Percentiles rank a stretch among this genome's conserved stretches.
These are phyloP conservation scores for Apostasia ramifera DNA, from an alignment of 106 monocot genomes.

Conservation along the genomic window DNA sequence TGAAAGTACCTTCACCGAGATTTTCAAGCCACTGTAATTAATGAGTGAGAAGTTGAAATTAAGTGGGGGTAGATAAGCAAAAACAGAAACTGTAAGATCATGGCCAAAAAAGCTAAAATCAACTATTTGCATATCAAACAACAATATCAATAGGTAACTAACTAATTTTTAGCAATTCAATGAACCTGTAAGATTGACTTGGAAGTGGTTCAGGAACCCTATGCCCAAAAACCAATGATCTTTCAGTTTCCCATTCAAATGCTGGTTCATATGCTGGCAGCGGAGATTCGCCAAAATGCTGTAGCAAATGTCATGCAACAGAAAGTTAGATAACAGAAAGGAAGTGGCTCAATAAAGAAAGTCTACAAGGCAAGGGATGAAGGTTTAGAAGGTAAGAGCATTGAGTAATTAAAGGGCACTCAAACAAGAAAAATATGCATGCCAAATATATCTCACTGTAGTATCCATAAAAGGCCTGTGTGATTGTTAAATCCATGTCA, in stretches of 20 bases:
- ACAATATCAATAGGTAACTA: background rate
- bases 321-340: background rate
- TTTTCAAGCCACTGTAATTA: slow-evolving; percentile 70
- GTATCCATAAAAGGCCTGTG: background rate
- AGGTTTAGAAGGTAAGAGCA: background rate
- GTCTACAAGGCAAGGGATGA: background rate
- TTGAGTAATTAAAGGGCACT: too few relatives aligned
- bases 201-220: slow-evolving; percentile 59
- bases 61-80: background rate
- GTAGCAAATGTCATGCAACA: slow-evolving; percentile 11
- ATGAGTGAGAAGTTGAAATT: background rate
- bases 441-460: too few relatives aligned
- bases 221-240: slow-evolving; percentile 90
- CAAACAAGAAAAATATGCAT: background rate
- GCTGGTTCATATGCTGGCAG: slow-evolving; percentile 94
- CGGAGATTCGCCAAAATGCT: slow-evolving; percentile 91
- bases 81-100: background rate
- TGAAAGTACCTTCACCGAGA: slow-evolving; percentile 83
- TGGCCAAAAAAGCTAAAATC: background rate
- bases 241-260: slow-evolving; percentile 99
- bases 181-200: slow-evolving; percentile 52
- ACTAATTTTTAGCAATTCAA: background rate
- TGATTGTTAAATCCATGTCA: background rate
- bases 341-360: background rate
- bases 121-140: background rate